Evolutionary conservation across 495 filamentous ascomycete species (phyloP).

Genomic region (Beverwykella pulmonaria): DNA sequence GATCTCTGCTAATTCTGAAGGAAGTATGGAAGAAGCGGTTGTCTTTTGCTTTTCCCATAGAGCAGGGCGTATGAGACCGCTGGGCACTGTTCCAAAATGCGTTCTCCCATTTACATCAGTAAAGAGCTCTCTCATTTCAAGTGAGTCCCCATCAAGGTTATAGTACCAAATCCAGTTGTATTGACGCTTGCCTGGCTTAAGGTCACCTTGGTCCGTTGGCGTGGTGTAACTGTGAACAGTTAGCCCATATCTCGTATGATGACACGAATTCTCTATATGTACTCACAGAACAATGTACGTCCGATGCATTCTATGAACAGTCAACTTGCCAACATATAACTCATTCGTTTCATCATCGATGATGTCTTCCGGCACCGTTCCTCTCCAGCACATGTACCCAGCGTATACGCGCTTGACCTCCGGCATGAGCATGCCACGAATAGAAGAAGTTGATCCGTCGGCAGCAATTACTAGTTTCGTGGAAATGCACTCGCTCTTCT

Average conservation of each 20-base stretch:
- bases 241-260: background rate
- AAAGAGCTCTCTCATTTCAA: constrained; percentile 53
- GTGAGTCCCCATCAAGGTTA: constrained; percentile 51
- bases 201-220: constrained; percentile 52
- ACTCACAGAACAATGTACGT: constrained; percentile 53
- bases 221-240: constrained; percentile 53
- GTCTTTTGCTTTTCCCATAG: constrained; percentile 51
- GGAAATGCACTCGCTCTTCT: constrained; percentile 36
- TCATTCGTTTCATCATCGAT: constrained; percentile 37
- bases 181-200: constrained; percentile 51
- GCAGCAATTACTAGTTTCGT: constrained; percentile 57
- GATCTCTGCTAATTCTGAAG: constrained; percentile 55
- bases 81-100: constrained; percentile 53
- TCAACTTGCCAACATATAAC: constrained; percentile 13
- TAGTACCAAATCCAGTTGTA: constrained; percentile 62
- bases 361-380: constrained; percentile 52
- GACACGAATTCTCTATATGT: constrained; percentile 48
- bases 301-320: background rate
- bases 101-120: constrained; percentile 53
- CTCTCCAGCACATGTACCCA: constrained; percentile 58
- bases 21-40: constrained; percentile 50
- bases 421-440: constrained; percentile 53
- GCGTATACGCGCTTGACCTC: constrained; percentile 53
- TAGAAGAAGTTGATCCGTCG: constrained; percentile 57
- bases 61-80: constrained; percentile 47